Percentiles rank a stretch among this genome's conserved stretches.
Evolutionary conservation across 208 protist species (phyloP).

Genomic region (Crithidia thermophila): DNA sequence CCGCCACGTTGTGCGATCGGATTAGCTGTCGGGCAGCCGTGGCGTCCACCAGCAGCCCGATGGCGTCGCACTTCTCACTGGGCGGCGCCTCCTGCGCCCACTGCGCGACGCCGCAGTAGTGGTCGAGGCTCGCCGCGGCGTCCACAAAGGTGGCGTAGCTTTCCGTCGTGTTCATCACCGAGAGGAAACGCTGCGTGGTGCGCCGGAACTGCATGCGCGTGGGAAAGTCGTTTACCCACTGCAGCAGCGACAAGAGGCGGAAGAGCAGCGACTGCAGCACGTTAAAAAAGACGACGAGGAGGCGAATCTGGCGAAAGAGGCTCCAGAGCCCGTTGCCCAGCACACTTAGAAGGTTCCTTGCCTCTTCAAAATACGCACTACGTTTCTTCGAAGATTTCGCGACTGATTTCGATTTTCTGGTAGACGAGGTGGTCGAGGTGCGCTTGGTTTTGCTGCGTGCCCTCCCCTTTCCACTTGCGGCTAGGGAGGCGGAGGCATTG

Average conservation of each 20-base stretch:
- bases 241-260: slow-evolving; percentile 10
- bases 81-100: slow-evolving; percentile 41
- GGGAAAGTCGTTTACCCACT: slow-evolving; percentile 37
- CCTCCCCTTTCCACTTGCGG: no score
- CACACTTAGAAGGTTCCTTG: background rate
- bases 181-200: slow-evolving; percentile 48
- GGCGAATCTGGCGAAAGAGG: background rate
- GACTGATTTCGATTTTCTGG: no score
- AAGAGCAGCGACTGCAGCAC: background rate
- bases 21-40: slow-evolving; percentile 36
- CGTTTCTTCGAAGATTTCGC: no score
- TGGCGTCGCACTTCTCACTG: slow-evolving; percentile 30
- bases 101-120: slow-evolving; percentile 43
- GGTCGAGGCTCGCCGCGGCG: slow-evolving; percentile 38
- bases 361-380: no score
- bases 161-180: slow-evolving; percentile 65
- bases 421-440: no score
- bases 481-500: no score
- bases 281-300: slow-evolving; percentile 3
- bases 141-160: slow-evolving; percentile 43
- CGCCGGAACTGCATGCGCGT: slow-evolving; percentile 35
- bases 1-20: slow-evolving; percentile 18
- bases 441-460: no score
- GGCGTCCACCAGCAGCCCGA: slow-evolving; percentile 40
- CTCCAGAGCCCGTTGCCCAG: background rate